These are phyloP conservation scores for Aspergillus incahuasiensis DNA, from an alignment of 495 filamentous ascomycete genomes.

Conservation along the genomic window DNA sequence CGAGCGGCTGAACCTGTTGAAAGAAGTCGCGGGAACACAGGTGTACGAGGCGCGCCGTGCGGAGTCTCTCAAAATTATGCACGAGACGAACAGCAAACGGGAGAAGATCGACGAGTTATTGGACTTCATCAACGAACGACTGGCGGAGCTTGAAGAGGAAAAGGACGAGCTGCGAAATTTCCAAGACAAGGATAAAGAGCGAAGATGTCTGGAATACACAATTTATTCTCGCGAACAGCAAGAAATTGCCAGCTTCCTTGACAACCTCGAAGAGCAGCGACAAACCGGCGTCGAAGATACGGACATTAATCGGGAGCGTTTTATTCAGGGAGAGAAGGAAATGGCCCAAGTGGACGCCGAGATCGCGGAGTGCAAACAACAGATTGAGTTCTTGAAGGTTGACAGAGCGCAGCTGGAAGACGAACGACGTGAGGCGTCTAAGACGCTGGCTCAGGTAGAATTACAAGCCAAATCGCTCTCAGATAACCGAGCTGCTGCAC, in stretches of 20 bases:
- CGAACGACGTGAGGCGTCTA: slow-evolving; percentile 76
- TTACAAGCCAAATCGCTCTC: slow-evolving; percentile 74
- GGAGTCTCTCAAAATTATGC: slow-evolving; percentile 94
- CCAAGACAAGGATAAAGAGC: slow-evolving; percentile 91
- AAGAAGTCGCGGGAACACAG: slow-evolving; percentile 95
- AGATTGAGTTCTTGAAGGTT: slow-evolving; percentile 80
- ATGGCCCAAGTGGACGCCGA: slow-evolving; percentile 71
- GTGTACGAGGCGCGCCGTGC: slow-evolving; percentile 88
- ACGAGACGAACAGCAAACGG: slow-evolving; percentile 90
- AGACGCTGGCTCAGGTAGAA: slow-evolving; percentile 75
- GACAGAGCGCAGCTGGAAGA: slow-evolving; percentile 86
- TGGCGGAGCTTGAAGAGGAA: slow-evolving; percentile 89
- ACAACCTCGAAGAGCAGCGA: slow-evolving; percentile 76
- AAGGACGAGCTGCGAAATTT: slow-evolving; percentile 90
- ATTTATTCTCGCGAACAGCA: slow-evolving; percentile 87
- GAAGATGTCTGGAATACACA: slow-evolving; percentile 87
- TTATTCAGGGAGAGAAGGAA: slow-evolving; percentile 74
- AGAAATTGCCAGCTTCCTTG: slow-evolving; percentile 68
- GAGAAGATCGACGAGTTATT: slow-evolving; percentile 90
- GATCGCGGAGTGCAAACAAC: slow-evolving; percentile 72
- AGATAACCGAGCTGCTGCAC: slow-evolving; percentile 73
- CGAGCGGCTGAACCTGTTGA: slow-evolving; percentile 81
- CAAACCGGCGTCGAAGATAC: slow-evolving; percentile 77
- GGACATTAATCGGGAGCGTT: slow-evolving; percentile 72
- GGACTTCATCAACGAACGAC: slow-evolving; percentile 82